Percentiles rank a stretch among this genome's conserved stretches.
Evolutionary conservation across 106 monocot genomes (phyloP).

Genomic region (Dioscorea zingiberensis): DNA sequence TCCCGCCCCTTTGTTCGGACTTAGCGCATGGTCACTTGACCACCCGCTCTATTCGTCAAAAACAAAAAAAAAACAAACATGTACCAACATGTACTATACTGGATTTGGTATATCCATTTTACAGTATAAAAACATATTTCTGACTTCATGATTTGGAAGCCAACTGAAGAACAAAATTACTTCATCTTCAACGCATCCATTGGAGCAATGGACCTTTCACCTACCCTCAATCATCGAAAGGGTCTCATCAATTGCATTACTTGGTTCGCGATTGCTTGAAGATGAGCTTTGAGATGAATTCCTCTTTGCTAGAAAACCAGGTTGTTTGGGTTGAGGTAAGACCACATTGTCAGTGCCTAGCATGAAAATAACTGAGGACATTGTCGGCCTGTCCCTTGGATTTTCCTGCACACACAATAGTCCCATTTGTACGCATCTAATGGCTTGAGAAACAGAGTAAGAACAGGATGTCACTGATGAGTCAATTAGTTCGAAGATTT

Average conservation of each 20-base stretch:
- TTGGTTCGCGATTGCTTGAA: constrained; percentile 1
- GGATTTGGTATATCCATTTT: too few relatives aligned
- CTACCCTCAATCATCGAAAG: constrained; percentile 4
- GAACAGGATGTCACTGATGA: not conserved
- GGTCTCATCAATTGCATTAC: not conserved
- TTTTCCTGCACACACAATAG: constrained; percentile 23
- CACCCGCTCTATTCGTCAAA: too few relatives aligned
- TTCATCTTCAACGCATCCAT: too few relatives aligned
- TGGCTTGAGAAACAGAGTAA: not conserved
- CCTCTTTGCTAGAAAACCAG: constrained; percentile 7
- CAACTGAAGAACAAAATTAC: too few relatives aligned
- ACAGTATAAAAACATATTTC: too few relatives aligned
- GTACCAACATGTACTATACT: too few relatives aligned
- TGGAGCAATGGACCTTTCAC: too few relatives aligned
- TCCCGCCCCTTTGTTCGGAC: too few relatives aligned
- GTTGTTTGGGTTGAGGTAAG: constrained; percentile 7
- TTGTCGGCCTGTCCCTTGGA: constrained; percentile 15
- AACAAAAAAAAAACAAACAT: too few relatives aligned
- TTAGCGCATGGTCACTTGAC: too few relatives aligned
- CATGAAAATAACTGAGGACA: constrained; percentile 18
- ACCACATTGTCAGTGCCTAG: constrained; percentile 6
- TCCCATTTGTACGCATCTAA: constrained; percentile 19
- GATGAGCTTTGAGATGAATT: not conserved
- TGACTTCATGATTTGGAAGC: too few relatives aligned
- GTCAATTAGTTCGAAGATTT: constrained; percentile 14